Base-by-base conservation (phyloP, 1,284 basidiomycete genomes). In the Trametes sp. region DNA sequence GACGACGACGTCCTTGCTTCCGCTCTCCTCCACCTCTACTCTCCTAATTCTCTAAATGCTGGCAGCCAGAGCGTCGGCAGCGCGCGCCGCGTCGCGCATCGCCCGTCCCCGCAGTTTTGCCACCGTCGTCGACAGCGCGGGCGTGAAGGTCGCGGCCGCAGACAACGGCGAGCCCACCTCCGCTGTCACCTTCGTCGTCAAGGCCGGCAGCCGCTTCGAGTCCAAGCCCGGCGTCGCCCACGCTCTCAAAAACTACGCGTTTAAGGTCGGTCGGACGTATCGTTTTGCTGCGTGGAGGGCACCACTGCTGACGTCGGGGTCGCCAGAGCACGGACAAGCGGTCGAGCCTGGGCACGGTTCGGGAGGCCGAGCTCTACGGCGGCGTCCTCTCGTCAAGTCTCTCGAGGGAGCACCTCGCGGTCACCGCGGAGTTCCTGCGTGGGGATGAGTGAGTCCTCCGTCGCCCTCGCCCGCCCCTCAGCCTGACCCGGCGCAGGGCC, bases 291-390 rank as follows among this genome's bases (percentile, higher is more conserved):
- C 46, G n/a, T n/a, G 16, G 19, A 61, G 38, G 42, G 26, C 26
- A 21, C 24, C 36, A 29, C 11, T 48, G 35, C 57, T 49, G 46
- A 35, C 36, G 54, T 9, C 14, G 11, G 48, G 21, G 51, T 24
- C 48, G 64, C 16, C 68, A 95, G 95, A 91, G 90, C 78, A 95
- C 93, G 48, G 81, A 82, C 66, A 87, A 89, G 72, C 89, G 95
- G 70, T 97, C 96, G 54, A 91, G 95, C 55, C 84, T 99, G 76
- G 93, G 92, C 68, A 94, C 93, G 51, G 88, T 96, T 67, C 90
- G 97, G 69, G 95, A 98, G 79, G 88, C 93, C 64, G 97, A 99
- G 80, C 85, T 98, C 58, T 94, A 94, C 77, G 98, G 97, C 65
- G 97, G 96, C 76, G 87, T 97, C 59, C 85, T 99, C 69, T 96